Base-by-base conservation (phyloP, 2,329 filamentous ascomycete genomes). In the Aspergillus pseudonomiae region DNA sequence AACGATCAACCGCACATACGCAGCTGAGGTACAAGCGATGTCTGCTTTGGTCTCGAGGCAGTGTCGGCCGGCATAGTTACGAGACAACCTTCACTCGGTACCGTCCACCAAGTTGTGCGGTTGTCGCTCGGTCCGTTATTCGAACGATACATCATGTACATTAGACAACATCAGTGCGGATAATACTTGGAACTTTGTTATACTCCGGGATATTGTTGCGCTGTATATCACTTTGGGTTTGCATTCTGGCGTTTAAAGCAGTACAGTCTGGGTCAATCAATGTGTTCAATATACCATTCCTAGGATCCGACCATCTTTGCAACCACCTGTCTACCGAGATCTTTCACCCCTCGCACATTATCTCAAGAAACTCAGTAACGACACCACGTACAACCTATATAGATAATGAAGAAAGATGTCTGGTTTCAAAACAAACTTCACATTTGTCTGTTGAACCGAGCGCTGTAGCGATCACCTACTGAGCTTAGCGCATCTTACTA, bases 391-490 rank as follows among this genome's bases (percentile, higher is more conserved):
- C n/a, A 41, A 26, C 32, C 12, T 28, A 28, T 24, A 55, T 16
- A 26, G 21, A 39, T 55, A 39, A 24, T 26, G 4, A 55, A n/a
- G 28, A 11, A 39, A 30, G 6, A 55, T 14, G 6, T 19, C 24
- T 10, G 34, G 26, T 7, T 24, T 34, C n/a, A 24, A n/a, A 21
- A 24, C 36, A 30, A 57, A 28, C 41, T 24, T 30, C 12, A 21
- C 10, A 24, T 61, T 16, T 68, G 66, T 48, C 70, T 68, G 26
- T 64, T 71, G 57, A 77, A 78, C 1, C 75, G 73, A 41, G 73
- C 71, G 39, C 65, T 71, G 60, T 78, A 77, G 34, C 69, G 70
- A 14, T 75, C 72, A 26, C 73, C 75, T 77, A 32, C 19, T 14
- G 19, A 41, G 11, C 12, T 73, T 46, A 73, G 71, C 55, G 57